Conservation (phyloP, 306 rosid genomes). For the Quercus robur region DNA sequence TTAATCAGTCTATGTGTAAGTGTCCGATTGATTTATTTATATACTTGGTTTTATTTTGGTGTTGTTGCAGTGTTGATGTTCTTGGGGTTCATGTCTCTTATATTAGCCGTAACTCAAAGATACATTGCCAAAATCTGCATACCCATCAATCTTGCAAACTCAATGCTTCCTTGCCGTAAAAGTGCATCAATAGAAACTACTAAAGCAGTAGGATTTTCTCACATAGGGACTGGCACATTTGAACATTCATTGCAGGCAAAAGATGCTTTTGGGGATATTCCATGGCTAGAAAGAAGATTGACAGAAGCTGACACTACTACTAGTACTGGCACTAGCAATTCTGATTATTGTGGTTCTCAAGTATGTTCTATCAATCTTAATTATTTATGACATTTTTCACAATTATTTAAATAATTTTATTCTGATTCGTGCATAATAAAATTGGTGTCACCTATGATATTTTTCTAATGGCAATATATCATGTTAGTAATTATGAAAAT, state of each 20-base stretch:
- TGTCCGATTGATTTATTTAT: too few species aligned
- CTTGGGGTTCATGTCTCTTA: conserved; percentile 56
- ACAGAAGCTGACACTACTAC: neutral
- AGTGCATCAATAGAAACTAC: conserved; percentile 13
- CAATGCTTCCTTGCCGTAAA: conserved; percentile 58
- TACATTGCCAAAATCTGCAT: conserved; percentile 46
- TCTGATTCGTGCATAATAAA: too few species aligned
- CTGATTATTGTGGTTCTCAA: conserved; percentile 37
- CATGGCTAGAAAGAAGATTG: conserved; percentile 16
- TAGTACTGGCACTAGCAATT: neutral
- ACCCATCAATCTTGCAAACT: conserved; percentile 29
- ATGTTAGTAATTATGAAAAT: too few species aligned
- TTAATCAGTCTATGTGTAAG: neutral
- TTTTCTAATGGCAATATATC: too few species aligned
- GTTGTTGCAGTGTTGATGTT: conserved; percentile 41
- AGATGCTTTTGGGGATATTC: neutral
- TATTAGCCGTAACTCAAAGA: conserved; percentile 45
- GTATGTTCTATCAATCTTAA: neutral
- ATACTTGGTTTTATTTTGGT: neutral
- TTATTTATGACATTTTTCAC: too few species aligned
- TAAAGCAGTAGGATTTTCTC: conserved; percentile 19
- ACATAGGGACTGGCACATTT: neutral
- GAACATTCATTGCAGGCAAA: neutral
- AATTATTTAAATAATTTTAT: too few species aligned
- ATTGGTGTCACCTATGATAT: too few species aligned